Evolutionary conservation across 2,329 filamentous ascomycete genomes (phyloP), one percentile per base, ranked within the genome.

Genomic region (Paraphoma sp.): DNA sequence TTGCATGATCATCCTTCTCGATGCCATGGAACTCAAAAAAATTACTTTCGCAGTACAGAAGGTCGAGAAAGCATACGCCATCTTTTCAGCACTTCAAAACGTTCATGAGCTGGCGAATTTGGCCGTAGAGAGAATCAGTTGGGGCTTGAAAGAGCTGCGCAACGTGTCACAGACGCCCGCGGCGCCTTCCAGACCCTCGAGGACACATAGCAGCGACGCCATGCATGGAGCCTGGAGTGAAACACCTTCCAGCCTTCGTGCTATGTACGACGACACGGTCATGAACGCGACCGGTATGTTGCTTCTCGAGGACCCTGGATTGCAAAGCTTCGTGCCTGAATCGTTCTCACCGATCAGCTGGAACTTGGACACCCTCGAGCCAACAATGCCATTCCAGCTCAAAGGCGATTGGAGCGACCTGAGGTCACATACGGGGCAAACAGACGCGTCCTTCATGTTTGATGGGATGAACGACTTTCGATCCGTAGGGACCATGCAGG

Each of bases 281-380:
- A 82, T 82, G 81, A 78, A 79, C 14, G 76, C 78, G 48, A 80
- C 78, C 2, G 79, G 80, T 5, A 82, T 82, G 80, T 69, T 80
- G 40, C 69, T 82, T 1, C 73, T 82, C 29, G 81, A 83, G 60
- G 80, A 82, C 54, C 68, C 75, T 12, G 79, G 79, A 7, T 63
- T 81, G 31, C 80, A 82, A 48, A 66, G 67, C 18, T 72, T 75
- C 53, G 59, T 66, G 16, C 61, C 65, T 4, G 73, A 77, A 56
- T 58, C 56, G 9, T 77, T 76, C 50, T 58, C 67, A 29, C 76
- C 75, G 18, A 67, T 75, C 23, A 63, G 53, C 12, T 78, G 74
- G 69, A 57, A 55, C 11, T 53, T 66, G 62, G 64, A 58, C 17
- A 64, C 62, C 38, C 42, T 47, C 10, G 51, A 62, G 8, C 30